These are phyloP conservation scores for Botrytis deweyae DNA, from an alignment of 2,329 filamentous ascomycete species.

Conservation along the genomic window DNA sequence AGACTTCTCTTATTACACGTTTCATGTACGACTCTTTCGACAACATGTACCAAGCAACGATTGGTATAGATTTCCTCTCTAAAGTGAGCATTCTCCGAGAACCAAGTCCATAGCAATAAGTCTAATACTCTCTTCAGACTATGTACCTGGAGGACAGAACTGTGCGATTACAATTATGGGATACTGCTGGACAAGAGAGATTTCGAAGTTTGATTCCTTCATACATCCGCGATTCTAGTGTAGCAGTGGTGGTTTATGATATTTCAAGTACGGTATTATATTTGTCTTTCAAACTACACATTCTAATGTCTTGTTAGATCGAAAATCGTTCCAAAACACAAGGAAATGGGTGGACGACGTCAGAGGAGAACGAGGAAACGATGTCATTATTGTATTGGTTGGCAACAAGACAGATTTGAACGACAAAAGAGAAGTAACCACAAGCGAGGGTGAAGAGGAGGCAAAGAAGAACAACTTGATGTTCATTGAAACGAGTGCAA, in stretches of 20 bases:
- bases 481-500: constrained; percentile 99
- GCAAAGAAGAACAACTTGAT: constrained; percentile 97
- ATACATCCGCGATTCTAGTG: constrained; percentile 96
- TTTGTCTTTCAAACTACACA: background rate
- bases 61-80: constrained; percentile 98
- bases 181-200: constrained; percentile 95
- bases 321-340: constrained; percentile 97
- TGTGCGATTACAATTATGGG: constrained; percentile 95
- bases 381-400: constrained; percentile 97
- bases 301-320: constrained; percentile 53
- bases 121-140: constrained; percentile 56
- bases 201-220: constrained; percentile 97
- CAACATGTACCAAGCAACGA: constrained; percentile 99
- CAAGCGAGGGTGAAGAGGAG: constrained; percentile 94
- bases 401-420: constrained; percentile 99
- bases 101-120: constrained; percentile 10
- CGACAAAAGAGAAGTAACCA: constrained; percentile 97
- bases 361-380: constrained; percentile 90
- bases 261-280: constrained; percentile 70
- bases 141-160: constrained; percentile 99
- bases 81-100: constrained; percentile 62
- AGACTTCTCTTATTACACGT: constrained; percentile 96
- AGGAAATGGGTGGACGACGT: constrained; percentile 99
- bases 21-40: constrained; percentile 99
- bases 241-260: constrained; percentile 98